Evolutionary conservation across 2,329 filamentous ascomycete species (phyloP), one percentile per base, ranked within the genome.

Genomic region (Emericellopsis atlantica): DNA sequence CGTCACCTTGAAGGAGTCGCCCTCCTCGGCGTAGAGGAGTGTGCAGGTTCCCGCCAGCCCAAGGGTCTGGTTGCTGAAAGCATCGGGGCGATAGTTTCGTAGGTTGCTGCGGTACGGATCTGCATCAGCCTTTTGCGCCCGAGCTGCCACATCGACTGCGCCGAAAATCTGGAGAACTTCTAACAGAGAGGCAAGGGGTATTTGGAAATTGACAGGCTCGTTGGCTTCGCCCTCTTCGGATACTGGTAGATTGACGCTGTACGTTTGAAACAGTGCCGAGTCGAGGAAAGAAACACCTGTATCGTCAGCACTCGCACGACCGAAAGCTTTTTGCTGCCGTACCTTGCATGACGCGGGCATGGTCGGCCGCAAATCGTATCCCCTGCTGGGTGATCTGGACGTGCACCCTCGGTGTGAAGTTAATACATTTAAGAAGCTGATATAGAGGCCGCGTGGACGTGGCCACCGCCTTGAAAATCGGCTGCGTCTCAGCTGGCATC

Each of bases 91-190:
- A 59, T 78, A 71, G 55, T 75, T 76, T 39, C 74, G 69, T 32
- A 78, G 59, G 49, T 77, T 79, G 58, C 73, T 77, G 46, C 70
- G 71, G 51, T 78, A 79, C 1, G 68, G 65, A 46, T 81, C 76
- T 44, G 70, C 64, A 11, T 80, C 76, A 6, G 70, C 64, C 51
- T 72, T 79, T 39, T 72, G 67, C 38, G 72, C 65, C 46, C 74
- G 72, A 33, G 66, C 68, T 6, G 75, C 66, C 12, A 78, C 70
- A 48, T 85, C 83, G 36, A 89, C 76, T n/a, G 89, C 79, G 39
- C 87, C 87, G 54, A 98, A 94, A 39, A 98, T 96, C 54, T 95
- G 90, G 7, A 98, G 72, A 0, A 90, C 94, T 63, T 96, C 92
- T 40, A 98, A 76, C 4, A 98, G 74, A 15, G 90, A 85, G 5